phyloP scores from a whole-genome alignment of 306 rosid species.

The Cicer yamashitae region DNA sequence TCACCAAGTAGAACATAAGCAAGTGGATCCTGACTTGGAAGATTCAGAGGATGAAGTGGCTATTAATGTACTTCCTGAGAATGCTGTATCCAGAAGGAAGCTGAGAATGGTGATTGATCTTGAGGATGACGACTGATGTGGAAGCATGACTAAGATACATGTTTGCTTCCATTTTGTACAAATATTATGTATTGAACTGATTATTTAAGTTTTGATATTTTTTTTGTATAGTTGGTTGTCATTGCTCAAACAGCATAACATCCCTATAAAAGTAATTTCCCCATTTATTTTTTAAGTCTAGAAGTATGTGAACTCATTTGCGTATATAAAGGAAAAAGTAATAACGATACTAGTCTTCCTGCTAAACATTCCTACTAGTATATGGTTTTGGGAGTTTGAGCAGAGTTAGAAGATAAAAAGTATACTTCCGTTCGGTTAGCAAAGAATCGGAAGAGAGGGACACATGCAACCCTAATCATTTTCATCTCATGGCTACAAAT shows the following conservation, averaged over 20 bases:
- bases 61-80: slow-evolving; percentile 45
- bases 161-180: neutral
- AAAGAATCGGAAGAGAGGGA: too few relatives aligned
- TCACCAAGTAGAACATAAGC: slow-evolving; percentile 44
- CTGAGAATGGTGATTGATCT: slow-evolving; percentile 83
- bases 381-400: too few relatives aligned
- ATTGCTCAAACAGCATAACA: neutral
- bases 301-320: neutral
- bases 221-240: slow-evolving; percentile 5
- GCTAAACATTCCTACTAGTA: too few relatives aligned
- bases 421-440: too few relatives aligned
- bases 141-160: slow-evolving; percentile 19
- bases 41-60: slow-evolving; percentile 75
- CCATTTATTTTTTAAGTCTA: slow-evolving; percentile 5
- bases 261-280: neutral
- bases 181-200: slow-evolving; percentile 7
- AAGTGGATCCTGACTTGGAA: slow-evolving; percentile 57
- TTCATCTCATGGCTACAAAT: too few relatives aligned
- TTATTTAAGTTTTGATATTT: neutral
- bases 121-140: slow-evolving; percentile 75
- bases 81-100: slow-evolving; percentile 65
- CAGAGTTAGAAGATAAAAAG: too few relatives aligned
- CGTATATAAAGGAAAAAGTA: neutral
- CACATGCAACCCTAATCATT: too few relatives aligned
- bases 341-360: too few relatives aligned